Evolutionary conservation across 345 rosid genomes (phyloP).

Genomic region (Ceriops zippeliana): DNA sequence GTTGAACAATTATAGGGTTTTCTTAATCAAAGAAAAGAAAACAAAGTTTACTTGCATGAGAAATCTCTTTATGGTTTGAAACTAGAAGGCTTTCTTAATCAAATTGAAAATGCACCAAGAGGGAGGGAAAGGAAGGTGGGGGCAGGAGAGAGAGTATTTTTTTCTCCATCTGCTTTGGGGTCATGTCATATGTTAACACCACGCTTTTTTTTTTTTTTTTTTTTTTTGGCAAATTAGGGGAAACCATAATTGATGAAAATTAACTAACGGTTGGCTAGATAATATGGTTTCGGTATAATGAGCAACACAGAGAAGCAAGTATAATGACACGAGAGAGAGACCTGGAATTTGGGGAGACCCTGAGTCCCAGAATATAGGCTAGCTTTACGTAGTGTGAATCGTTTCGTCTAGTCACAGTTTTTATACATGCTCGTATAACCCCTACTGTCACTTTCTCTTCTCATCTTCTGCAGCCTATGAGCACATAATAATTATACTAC

Average conservation of each 20-base stretch:
- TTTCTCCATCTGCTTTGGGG: no score
- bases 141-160: no score
- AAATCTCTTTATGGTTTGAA: neutral
- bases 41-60: neutral
- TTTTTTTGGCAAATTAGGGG: no score
- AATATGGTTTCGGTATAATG: no score
- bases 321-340: slow-evolving; percentile 3
- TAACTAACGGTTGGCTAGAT: no score
- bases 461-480: slow-evolving; percentile 62
- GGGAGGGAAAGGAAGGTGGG: no score
- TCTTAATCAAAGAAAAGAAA: no score
- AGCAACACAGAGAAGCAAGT: no score
- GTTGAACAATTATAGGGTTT: neutral
- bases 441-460: slow-evolving; percentile 52
- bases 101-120: no score
- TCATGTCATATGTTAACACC: no score
- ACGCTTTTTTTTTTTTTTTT: no score
- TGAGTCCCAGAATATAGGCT: slow-evolving; percentile 63
- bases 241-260: no score
- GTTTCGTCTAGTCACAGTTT: slow-evolving; percentile 51
- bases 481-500: slow-evolving; percentile 26
- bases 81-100: neutral
- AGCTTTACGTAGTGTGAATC: slow-evolving; percentile 38
- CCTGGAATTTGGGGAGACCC: slow-evolving; percentile 71
- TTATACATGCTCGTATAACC: slow-evolving; percentile 61